phyloP scores from a whole-genome alignment of 176 grass and related monocot species.

The Carex scoparia region DNA sequence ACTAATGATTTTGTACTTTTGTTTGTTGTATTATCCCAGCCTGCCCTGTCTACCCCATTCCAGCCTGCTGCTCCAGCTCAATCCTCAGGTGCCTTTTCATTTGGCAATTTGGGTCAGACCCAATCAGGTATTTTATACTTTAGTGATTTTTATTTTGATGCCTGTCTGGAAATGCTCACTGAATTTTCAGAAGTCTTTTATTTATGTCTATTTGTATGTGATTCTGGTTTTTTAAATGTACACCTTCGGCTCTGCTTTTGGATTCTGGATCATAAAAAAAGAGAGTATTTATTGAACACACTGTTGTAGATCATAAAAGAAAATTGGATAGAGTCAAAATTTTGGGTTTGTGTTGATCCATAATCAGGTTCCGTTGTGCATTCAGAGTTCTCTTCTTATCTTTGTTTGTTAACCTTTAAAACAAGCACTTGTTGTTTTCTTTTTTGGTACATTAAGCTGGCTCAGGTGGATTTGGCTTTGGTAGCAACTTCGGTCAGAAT shows the following conservation, averaged over 20 bases:
- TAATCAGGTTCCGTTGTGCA: background rate
- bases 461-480: constrained; percentile 46
- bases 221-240: background rate
- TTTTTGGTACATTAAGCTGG: constrained; percentile 35
- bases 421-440: constrained; percentile 1
- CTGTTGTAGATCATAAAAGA: background rate
- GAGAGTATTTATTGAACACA: background rate
- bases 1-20: constrained; percentile 6
- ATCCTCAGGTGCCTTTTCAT: constrained; percentile 47
- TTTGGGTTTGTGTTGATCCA: background rate
- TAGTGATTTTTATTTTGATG: background rate
- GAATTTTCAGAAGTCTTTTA: background rate
- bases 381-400: constrained; percentile 1
- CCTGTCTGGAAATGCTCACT: background rate
- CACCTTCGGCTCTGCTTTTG: background rate
- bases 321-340: background rate
- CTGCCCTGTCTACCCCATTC: constrained; percentile 33
- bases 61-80: constrained; percentile 41
- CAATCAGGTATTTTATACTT: constrained; percentile 53
- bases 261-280: background rate
- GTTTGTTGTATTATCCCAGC: background rate
- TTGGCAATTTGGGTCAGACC: constrained; percentile 41
- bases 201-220: background rate
- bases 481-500: constrained; percentile 39
- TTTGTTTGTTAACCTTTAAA: constrained; percentile 11